These are phyloP conservation scores for Ophiostoma populinum DNA, from an alignment of 2,329 filamentous ascomycete species.

Conservation along the genomic window DNA sequence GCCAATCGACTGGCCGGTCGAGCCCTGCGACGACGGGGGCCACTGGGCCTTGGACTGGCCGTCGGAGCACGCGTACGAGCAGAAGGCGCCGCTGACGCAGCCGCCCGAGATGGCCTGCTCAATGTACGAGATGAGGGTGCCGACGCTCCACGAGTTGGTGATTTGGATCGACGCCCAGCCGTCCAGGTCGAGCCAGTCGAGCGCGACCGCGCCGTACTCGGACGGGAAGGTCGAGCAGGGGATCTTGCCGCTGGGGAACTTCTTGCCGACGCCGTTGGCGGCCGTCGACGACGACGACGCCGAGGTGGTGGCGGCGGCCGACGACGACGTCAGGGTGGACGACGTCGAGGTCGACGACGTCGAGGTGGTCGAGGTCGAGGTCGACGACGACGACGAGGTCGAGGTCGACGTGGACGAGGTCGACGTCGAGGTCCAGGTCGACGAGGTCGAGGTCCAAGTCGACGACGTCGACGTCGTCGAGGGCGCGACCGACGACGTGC, in stretches of 20 bases:
- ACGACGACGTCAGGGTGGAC: background rate
- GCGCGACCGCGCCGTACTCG: conserved; percentile 58
- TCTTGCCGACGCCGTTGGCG: conserved; percentile 35
- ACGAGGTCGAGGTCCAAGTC: background rate
- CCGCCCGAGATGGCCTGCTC: conserved; percentile 42
- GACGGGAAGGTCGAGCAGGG: conserved; percentile 60
- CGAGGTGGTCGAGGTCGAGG: background rate
- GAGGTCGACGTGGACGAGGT: conserved; percentile 9
- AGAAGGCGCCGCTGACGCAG: conserved; percentile 52
- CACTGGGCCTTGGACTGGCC: conserved; percentile 91
- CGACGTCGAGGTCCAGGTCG: conserved; percentile 12
- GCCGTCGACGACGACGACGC: conserved; percentile 10
- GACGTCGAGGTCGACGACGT: conserved; percentile 1
- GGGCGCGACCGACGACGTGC: conserved; percentile 17
- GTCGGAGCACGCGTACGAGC: conserved; percentile 82
- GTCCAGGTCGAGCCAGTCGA: conserved; percentile 49
- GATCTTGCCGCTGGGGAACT: conserved; percentile 62
- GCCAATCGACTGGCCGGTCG: conserved; percentile 69
- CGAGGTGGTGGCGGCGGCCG: conserved; percentile 12
- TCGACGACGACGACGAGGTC: background rate
- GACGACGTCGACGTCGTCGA: conserved; percentile 2
- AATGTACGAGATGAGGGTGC: conserved; percentile 45
- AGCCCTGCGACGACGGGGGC: conserved; percentile 55
- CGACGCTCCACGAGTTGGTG: conserved; percentile 28
- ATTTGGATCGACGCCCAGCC: conserved; percentile 73